Conservation (phyloP, 2,329 filamentous ascomycete genomes). For the Zymoseptoria tritici region DNA sequence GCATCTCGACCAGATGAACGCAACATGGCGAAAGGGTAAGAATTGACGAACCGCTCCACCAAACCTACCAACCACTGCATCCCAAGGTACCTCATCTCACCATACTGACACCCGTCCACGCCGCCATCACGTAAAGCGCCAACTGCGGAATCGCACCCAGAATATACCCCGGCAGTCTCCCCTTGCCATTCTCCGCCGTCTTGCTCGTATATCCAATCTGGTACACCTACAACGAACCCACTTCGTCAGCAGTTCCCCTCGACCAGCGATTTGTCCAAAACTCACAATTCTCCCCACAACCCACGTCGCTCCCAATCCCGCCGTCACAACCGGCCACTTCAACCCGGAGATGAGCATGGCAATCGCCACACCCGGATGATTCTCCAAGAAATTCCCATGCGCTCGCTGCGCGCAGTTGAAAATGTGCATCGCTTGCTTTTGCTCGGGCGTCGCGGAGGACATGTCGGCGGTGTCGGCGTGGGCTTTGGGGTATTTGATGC, state of each 20-base stretch:
- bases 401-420: slow-evolving; percentile 49
- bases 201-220: slow-evolving; percentile 39
- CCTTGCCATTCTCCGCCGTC: slow-evolving; percentile 35
- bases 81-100: slow-evolving; percentile 12
- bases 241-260: slow-evolving; percentile 22
- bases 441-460: slow-evolving; percentile 33
- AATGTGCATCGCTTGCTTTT: slow-evolving; percentile 37
- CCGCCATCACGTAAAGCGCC: slow-evolving; percentile 25
- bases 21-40: no score
- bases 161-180: slow-evolving; percentile 27
- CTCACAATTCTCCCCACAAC: slow-evolving; percentile 39
- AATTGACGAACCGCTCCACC: no score
- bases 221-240: slow-evolving; percentile 32
- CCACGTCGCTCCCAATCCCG: slow-evolving; percentile 45
- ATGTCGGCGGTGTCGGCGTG: slow-evolving; percentile 52
- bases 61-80: no score
- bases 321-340: slow-evolving; percentile 43
- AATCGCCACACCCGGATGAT: slow-evolving; percentile 45
- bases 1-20: no score
- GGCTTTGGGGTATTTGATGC: slow-evolving; percentile 50
- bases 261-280: neutral
- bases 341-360: slow-evolving; percentile 49
- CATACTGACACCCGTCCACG: slow-evolving; percentile 25
- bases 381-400: slow-evolving; percentile 52
- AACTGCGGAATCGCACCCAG: slow-evolving; percentile 16